Evolutionary conservation across 2,329 filamentous ascomycete genomes (phyloP).

Genomic region (Biscogniauxia mediterranea): DNA sequence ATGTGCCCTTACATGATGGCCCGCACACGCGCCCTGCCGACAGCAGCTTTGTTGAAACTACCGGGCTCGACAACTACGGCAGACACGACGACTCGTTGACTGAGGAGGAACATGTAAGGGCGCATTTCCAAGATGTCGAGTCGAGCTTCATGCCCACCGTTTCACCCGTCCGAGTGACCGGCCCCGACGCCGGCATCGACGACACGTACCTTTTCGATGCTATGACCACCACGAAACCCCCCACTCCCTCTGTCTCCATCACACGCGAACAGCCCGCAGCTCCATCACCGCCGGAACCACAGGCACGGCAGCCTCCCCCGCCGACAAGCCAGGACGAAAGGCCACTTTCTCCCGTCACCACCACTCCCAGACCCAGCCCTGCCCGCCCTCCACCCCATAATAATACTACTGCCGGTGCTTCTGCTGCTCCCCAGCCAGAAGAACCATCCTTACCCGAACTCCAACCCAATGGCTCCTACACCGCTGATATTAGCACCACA

Average conservation of each 20-base stretch:
- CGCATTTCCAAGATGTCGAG: slow-evolving; percentile 62
- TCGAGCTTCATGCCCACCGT: slow-evolving; percentile 61
- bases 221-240: slow-evolving; percentile 34
- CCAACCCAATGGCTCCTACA: slow-evolving; percentile 7
- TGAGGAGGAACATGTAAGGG: slow-evolving; percentile 50
- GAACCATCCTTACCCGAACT: slow-evolving; percentile 2
- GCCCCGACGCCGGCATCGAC: slow-evolving; percentile 48
- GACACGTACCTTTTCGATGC: slow-evolving; percentile 60
- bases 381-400: slow-evolving; percentile 6
- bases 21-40: slow-evolving; percentile 21
- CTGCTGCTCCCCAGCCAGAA: slow-evolving; percentile 7
- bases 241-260: slow-evolving; percentile 9
- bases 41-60: slow-evolving; percentile 31
- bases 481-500: slow-evolving; percentile 34
- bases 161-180: slow-evolving; percentile 51
- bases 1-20: slow-evolving; percentile 3
- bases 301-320: background rate
- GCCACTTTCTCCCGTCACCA: slow-evolving; percentile 1
- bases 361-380: slow-evolving; percentile 11
- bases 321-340: background rate
- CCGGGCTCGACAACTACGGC: slow-evolving; percentile 30
- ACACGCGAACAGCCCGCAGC: slow-evolving; percentile 4
- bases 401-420: background rate
- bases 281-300: slow-evolving; percentile 6
- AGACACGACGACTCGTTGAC: slow-evolving; percentile 49